Percentiles rank a stretch among this genome's conserved stretches.
Evolutionary conservation across 202 grass and related monocot species (phyloP).

Genomic region (Saccharum hybrid): DNA sequence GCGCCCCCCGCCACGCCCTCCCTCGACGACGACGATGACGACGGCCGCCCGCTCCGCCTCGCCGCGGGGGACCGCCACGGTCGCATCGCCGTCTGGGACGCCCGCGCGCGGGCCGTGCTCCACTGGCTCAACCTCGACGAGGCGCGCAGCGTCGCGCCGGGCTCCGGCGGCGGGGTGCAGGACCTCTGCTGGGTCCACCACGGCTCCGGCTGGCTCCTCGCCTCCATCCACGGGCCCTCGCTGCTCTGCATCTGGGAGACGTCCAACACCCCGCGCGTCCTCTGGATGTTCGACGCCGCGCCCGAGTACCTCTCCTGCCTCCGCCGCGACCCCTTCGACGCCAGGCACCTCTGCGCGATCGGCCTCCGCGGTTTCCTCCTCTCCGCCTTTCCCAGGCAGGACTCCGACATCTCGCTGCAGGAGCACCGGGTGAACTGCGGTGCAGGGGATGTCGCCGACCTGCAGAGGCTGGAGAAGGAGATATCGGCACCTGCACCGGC

Average conservation of each 20-base stretch:
- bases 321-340: constrained; percentile 84
- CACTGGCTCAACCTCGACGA: constrained; percentile 81
- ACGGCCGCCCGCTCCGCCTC: constrained; percentile 66
- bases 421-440: constrained; percentile 66
- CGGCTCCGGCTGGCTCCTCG: constrained; percentile 74
- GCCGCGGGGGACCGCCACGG: constrained; percentile 88
- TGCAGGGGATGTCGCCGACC: constrained; percentile 58
- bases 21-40: constrained; percentile 51
- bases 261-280: constrained; percentile 53
- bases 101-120: constrained; percentile 63
- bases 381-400: constrained; percentile 59
- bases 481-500: constrained; percentile 51
- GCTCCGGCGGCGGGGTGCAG: constrained; percentile 69
- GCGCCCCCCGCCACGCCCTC: constrained; percentile 54
- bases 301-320: constrained; percentile 93
- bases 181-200: constrained; percentile 94
- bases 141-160: constrained; percentile 47
- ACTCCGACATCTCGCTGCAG: constrained; percentile 71
- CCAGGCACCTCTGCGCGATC: constrained; percentile 75
- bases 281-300: constrained; percentile 92
- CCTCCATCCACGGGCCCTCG: constrained; percentile 80
- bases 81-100: constrained; percentile 90
- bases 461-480: constrained; percentile 89
- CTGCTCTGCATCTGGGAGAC: constrained; percentile 86
- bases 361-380: constrained; percentile 84